phyloP scores from a whole-genome alignment of 1,284 basidiomycete species.

The Moesziomyces parantarcticus region DNA sequence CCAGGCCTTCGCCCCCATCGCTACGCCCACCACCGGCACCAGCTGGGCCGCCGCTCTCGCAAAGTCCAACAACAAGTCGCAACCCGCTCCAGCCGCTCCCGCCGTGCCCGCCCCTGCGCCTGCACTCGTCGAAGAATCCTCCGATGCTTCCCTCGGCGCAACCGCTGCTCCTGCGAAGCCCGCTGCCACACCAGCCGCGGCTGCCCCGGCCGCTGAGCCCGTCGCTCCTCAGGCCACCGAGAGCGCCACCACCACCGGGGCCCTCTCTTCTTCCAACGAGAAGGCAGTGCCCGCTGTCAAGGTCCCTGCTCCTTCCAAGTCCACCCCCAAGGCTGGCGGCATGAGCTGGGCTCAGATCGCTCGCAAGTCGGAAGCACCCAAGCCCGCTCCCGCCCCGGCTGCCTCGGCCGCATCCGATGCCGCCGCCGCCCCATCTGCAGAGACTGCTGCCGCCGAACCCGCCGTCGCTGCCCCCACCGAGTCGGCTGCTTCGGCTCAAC shows the following conservation, averaged over 20 bases:
- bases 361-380: conserved; percentile 58
- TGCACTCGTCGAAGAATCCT: conserved; percentile 27
- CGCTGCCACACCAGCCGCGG: conserved; percentile 1
- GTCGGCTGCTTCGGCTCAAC: conserved; percentile 15
- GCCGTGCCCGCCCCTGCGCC: conserved; percentile 36
- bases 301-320: conserved; percentile 49
- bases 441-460: conserved; percentile 14
- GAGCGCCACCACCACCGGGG: conserved; percentile 34
- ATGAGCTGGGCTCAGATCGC: conserved; percentile 68
- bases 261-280: conserved; percentile 36
- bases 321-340: conserved; percentile 31
- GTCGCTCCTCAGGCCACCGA: conserved; percentile 32
- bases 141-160: conserved; percentile 19
- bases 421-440: conserved; percentile 10
- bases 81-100: conserved; percentile 24
- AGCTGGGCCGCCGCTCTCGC: conserved; percentile 59
- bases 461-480: conserved; percentile 8
- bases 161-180: conserved; percentile 11
- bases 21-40: conserved; percentile 48
- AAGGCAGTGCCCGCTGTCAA: conserved; percentile 40
- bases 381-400: conserved; percentile 29
- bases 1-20: conserved; percentile 43
- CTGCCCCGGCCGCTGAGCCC: conserved; percentile 14
- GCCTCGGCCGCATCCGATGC: conserved; percentile 16
- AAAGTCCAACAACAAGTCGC: conserved; percentile 36